phyloP scores from a whole-genome alignment of 78 protist species.

The Dictyostelium capitatum region DNA sequence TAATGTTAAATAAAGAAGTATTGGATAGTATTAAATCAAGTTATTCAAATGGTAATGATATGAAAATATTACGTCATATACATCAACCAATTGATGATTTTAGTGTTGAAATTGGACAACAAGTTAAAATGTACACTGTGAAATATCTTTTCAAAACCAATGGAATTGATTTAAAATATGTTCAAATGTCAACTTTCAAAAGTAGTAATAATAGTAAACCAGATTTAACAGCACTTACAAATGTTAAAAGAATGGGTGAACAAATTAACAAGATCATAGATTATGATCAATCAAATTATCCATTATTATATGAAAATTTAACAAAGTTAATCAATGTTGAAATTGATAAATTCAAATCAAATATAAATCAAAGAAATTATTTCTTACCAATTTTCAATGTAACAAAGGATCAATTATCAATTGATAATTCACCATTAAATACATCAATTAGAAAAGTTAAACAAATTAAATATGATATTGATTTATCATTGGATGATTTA shows the following conservation, averaged over 20 bases:
- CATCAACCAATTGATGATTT: constrained; percentile 44
- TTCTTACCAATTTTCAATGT: constrained; percentile 43
- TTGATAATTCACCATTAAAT: background rate
- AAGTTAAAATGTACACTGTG: constrained; percentile 36
- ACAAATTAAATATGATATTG: constrained; percentile 55
- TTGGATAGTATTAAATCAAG: constrained; percentile 7
- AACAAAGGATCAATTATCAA: too few species aligned
- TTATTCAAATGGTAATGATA: background rate
- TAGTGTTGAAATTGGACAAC: constrained; percentile 10
- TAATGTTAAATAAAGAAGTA: constrained; percentile 10
- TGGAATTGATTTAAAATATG: constrained; percentile 14
- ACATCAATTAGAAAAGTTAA: constrained; percentile 44
- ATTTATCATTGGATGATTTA: constrained; percentile 29
- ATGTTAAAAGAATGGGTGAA: background rate
- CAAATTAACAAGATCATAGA: background rate
- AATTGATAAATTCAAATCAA: background rate
- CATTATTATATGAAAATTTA: constrained; percentile 30
- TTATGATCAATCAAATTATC: background rate
- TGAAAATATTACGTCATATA: background rate
- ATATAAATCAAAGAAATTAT: background rate
- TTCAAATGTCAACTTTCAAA: background rate
- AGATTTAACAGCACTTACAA: constrained; percentile 6
- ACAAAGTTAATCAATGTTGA: background rate
- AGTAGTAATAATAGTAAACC: background rate
- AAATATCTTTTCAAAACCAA: constrained; percentile 9